These are phyloP conservation scores for Dipteronia sinensis DNA, from an alignment of 345 rosid species.

Conservation along the genomic window DNA sequence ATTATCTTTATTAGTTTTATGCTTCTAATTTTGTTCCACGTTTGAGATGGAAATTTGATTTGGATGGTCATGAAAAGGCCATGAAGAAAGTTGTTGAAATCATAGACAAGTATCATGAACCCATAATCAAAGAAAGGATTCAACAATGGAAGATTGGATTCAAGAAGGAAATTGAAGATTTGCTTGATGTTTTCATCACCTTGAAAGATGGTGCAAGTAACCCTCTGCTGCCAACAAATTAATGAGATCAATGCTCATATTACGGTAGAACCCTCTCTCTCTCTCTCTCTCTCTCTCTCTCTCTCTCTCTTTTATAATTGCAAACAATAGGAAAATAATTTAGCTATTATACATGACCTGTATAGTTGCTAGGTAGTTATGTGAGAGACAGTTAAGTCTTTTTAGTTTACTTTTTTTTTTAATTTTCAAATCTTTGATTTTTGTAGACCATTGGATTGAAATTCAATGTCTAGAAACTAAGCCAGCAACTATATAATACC, in stretches of 20 bases:
- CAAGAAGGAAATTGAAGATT: constrained; percentile 33
- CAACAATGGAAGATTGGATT: constrained; percentile 34
- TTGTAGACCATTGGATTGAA: too few relatives aligned
- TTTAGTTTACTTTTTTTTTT: too few relatives aligned
- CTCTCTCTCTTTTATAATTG: too few relatives aligned
- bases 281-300: too few relatives aligned
- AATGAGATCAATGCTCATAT: constrained; percentile 48
- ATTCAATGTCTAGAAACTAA: too few relatives aligned
- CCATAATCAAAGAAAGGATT: constrained; percentile 53
- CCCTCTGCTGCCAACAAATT: constrained; percentile 31
- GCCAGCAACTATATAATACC: too few relatives aligned
- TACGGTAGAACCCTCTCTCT: constrained; percentile 26
- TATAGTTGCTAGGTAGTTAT: too few relatives aligned
- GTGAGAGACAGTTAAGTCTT: too few relatives aligned
- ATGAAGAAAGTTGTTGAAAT: constrained; percentile 25
- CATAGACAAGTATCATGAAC: constrained; percentile 48
- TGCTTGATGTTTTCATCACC: constrained; percentile 43
- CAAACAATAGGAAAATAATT: too few relatives aligned
- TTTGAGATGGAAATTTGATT: constrained; percentile 30
- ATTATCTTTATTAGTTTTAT: constrained; percentile 40
- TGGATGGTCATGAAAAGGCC: constrained; percentile 44
- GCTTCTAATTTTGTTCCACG: neutral
- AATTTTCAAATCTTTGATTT: too few relatives aligned
- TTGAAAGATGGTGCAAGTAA: constrained; percentile 33
- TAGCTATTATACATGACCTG: too few relatives aligned